These are phyloP conservation scores for Persicaria tinctoria DNA, from an alignment of 148 eudicot species.

Conservation along the genomic window DNA sequence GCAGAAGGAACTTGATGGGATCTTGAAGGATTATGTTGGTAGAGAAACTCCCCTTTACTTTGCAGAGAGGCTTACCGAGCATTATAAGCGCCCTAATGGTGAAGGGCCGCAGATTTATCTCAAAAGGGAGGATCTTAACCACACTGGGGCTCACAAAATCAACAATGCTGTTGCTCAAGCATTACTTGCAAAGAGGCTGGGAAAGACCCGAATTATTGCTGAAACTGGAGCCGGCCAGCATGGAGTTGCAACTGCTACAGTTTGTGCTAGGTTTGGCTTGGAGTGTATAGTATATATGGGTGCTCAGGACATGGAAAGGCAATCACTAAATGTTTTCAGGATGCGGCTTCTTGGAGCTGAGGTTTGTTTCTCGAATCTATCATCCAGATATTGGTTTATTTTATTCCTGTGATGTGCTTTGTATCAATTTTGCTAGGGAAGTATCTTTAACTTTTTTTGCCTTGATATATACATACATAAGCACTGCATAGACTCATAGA, in stretches of 20 bases:
- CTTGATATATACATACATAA: neutral
- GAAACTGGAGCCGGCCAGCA: conserved; percentile 99
- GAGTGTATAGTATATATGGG: conserved; percentile 87
- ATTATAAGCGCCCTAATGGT: conserved; percentile 72
- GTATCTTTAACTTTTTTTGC: neutral
- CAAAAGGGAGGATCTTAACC: conserved; percentile 94
- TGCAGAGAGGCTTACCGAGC: conserved; percentile 89
- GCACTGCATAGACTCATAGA: neutral
- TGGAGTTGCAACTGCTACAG: conserved; percentile 98
- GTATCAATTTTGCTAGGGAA: neutral
- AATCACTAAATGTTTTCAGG: conserved; percentile 81
- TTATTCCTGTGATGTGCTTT: neutral
- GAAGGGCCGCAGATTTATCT: conserved; percentile 83
- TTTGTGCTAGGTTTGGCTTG: conserved; percentile 95
- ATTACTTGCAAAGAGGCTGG: conserved; percentile 79
- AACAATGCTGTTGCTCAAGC: conserved; percentile 98
- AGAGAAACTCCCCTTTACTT: conserved; percentile 93
- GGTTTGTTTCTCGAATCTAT: conserved; percentile 36
- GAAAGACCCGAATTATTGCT: conserved; percentile 90
- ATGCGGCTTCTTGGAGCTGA: conserved; percentile 99
- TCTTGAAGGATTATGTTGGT: conserved; percentile 86
- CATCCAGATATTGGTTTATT: neutral
- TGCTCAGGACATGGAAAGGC: conserved; percentile 98
- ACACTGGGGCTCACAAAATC: conserved; percentile 90
- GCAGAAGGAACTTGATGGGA: conserved; percentile 74